phyloP scores from a whole-genome alignment of 768 basidiomycete species.

The Hericium coralloides region DNA sequence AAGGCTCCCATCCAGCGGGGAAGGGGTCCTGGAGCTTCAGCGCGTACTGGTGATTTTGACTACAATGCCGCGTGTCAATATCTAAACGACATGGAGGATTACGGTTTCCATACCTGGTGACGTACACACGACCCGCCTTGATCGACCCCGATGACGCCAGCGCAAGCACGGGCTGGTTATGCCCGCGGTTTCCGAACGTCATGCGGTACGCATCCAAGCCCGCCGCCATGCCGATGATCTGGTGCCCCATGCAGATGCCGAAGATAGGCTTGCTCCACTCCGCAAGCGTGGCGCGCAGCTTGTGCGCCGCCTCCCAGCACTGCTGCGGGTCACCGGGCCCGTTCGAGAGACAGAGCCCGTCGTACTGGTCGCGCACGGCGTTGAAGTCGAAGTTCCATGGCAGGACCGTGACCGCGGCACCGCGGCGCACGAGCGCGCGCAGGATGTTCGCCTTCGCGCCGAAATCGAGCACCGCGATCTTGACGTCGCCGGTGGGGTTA shows the following conservation, averaged over 20 bases:
- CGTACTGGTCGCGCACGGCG: constrained; percentile 77
- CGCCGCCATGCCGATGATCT: constrained; percentile 95
- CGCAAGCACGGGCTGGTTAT: constrained; percentile 97
- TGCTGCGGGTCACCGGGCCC: constrained; percentile 92
- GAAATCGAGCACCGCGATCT: constrained; percentile 94
- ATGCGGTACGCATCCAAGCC: constrained; percentile 95
- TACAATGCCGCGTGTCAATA: constrained; percentile 18
- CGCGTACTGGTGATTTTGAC: constrained; percentile 99
- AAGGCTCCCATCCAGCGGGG: constrained; percentile 96
- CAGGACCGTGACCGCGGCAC: constrained; percentile 87
- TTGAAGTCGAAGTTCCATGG: constrained; percentile 99
- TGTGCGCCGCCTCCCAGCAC: constrained; percentile 76
- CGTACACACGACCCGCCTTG: constrained; percentile 93
- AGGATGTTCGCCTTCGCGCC: constrained; percentile 97
- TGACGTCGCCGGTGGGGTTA: constrained; percentile 80
- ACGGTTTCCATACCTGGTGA: constrained; percentile 58
- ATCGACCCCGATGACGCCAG: constrained; percentile 90
- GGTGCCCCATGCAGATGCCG: constrained; percentile 99
- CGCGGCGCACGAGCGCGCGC: constrained; percentile 84
- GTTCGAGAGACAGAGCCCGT: constrained; percentile 94
- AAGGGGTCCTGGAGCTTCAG: constrained; percentile 88
- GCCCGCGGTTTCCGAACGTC: constrained; percentile 99
- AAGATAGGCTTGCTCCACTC: constrained; percentile 95
- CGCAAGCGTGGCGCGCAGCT: constrained; percentile 69
- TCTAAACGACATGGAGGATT: neutral